Conservation (phyloP, 805 yeast genomes). For the Jamesozyma gamospora region DNA sequence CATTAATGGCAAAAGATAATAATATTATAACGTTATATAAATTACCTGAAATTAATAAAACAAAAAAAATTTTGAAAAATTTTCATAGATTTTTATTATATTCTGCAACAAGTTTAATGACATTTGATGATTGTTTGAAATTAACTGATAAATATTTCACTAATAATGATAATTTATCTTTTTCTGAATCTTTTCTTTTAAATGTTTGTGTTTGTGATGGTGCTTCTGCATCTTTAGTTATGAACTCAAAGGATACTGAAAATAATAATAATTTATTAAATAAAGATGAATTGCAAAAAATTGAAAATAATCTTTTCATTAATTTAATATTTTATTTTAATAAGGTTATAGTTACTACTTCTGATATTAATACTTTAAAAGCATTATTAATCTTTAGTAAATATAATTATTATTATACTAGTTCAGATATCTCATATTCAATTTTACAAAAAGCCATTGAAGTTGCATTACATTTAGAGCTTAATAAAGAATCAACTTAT, state of each 20-base stretch:
- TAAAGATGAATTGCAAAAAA: slow-evolving; percentile 5
- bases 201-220: slow-evolving; percentile 10
- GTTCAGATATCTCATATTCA: slow-evolving; percentile 33
- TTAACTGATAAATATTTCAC: slow-evolving; percentile 6
- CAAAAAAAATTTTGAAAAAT: slow-evolving; percentile 7
- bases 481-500: slow-evolving; percentile 41
- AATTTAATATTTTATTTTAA: slow-evolving; percentile 42
- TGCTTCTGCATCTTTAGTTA: slow-evolving; percentile 4
- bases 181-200: slow-evolving; percentile 11
- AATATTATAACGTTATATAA: not conserved
- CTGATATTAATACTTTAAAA: slow-evolving; percentile 40
- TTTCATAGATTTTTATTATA: slow-evolving; percentile 2
- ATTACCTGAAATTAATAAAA: slow-evolving; percentile 1
- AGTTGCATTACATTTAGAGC: slow-evolving; percentile 45
- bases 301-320: slow-evolving; percentile 21
- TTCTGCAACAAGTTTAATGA: slow-evolving; percentile 3
- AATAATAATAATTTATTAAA: slow-evolving; percentile 8
- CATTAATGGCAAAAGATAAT: slow-evolving; percentile 1
- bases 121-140: slow-evolving; percentile 1
- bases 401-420: slow-evolving; percentile 25
- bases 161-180: slow-evolving; percentile 1
- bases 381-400: slow-evolving; percentile 39
- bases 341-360: slow-evolving; percentile 36
- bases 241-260: slow-evolving; percentile 4
- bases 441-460: slow-evolving; percentile 37